Base-by-base conservation (phyloP, 179 eudicot genomes). In the Dionaea muscipula region DNA sequence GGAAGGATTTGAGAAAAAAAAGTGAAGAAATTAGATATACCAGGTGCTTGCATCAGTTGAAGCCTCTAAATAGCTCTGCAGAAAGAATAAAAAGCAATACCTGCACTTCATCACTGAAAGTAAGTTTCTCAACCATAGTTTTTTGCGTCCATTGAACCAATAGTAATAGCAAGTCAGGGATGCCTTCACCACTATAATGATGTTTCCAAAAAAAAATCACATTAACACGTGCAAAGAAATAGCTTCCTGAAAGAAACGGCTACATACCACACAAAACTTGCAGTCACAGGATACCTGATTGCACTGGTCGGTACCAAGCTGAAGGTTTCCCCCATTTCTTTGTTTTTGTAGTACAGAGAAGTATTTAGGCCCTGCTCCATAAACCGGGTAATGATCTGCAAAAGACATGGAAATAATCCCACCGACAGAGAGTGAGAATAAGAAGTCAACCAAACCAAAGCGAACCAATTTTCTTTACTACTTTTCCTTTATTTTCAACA, bases 301-400 rank as follows among this genome's bases (percentile, higher is more conserved):
- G 97, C 97, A 61, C 95, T 90, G 20, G 97, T 90, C 23, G 97
- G 97, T 21, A 90, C 85, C 59, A 90, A 86, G 65, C 75, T 83
- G 65, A 44, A 81, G 14, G 95, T 90, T 64, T 90, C 91, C 31
- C 95, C 94, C 94, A 75, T 81, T 48, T 90, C 90, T 73, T 78
- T 86, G 76, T 90, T 90, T 68, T 83, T 86, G 59, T 78, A 81
- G 65, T 90, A 90, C 48, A 90, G 71, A 61, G 81, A 86, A 41
- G 97, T 90, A 64, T 90, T 90, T 22, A 90, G 47, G 48, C 95
- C 94, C 72, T 90, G 97, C 72, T 81, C 84, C 75, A 76, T 81
- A 66, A 90, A 84, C 65, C 84, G 78, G 5, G 94, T 82, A 35
- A 83, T 65, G 63, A 90, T 72, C 97, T 88, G 74, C 47, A 65